Conservation (phyloP, 257 asterid species). For the Solanum chiquidenum region DNA sequence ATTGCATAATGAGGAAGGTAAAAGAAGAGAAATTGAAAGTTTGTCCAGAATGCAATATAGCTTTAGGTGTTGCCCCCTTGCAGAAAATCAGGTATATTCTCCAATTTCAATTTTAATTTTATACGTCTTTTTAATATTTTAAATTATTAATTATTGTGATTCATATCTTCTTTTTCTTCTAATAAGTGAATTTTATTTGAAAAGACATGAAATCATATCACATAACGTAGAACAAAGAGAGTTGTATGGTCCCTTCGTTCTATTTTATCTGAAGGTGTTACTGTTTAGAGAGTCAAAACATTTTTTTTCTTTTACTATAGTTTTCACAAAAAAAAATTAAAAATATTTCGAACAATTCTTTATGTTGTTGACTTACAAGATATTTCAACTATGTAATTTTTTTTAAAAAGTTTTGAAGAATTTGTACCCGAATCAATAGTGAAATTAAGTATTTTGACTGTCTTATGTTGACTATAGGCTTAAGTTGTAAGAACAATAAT, state of each 20-base stretch:
- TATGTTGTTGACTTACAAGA: no score
- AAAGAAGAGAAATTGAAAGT: constrained; percentile 27
- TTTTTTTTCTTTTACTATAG: no score
- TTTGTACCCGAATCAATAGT: no score
- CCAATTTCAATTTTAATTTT: no score
- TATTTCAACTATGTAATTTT: no score
- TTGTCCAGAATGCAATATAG: constrained; percentile 44
- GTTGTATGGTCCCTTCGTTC: background rate
- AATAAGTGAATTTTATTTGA: background rate
- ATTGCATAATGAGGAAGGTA: constrained; percentile 45
- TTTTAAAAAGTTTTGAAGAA: no score
- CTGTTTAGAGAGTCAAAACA: no score
- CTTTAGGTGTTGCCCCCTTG: constrained; percentile 44
- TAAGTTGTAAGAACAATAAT: no score
- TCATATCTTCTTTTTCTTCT: background rate
- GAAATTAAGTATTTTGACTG: no score
- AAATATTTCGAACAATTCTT: no score
- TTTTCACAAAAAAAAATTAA: no score
- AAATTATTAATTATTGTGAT: background rate
- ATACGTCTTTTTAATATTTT: background rate
- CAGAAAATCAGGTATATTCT: constrained; percentile 42
- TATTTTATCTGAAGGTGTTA: background rate
- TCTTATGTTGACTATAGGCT: no score
- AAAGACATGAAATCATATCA: background rate
- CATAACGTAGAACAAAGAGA: background rate